phyloP scores from a whole-genome alignment of 176 grass and related monocot species.

The Juncus effusus region DNA sequence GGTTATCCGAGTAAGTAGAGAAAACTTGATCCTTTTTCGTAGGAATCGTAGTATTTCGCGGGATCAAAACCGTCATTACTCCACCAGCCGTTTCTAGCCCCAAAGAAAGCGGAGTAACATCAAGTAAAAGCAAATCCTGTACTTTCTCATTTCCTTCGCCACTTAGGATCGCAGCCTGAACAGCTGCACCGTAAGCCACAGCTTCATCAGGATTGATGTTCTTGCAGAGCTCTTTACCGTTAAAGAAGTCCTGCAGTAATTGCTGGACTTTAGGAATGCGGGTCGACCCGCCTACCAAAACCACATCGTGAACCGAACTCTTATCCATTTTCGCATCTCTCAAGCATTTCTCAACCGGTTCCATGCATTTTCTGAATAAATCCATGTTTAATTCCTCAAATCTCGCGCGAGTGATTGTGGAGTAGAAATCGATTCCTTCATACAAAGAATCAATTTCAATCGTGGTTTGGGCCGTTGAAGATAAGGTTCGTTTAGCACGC shows the following conservation, averaged over 20 bases:
- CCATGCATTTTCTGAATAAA: slow-evolving; percentile 91
- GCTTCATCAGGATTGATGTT: slow-evolving; percentile 96
- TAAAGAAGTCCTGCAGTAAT: slow-evolving; percentile 80
- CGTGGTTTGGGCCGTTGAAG: slow-evolving; percentile 84
- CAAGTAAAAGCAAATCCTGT: slow-evolving; percentile 71
- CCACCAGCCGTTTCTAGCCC: slow-evolving; percentile 78
- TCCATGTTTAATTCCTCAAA: slow-evolving; percentile 99
- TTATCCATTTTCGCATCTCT: slow-evolving; percentile 95
- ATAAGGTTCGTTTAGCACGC: slow-evolving; percentile 81
- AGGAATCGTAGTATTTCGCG: slow-evolving; percentile 76
- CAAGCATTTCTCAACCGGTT: slow-evolving; percentile 85
- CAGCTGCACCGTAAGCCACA: slow-evolving; percentile 72
- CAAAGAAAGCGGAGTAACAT: slow-evolving; percentile 70
- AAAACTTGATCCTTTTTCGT: slow-evolving; percentile 90
- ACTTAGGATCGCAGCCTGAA: slow-evolving; percentile 86
- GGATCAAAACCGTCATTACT: slow-evolving; percentile 72
- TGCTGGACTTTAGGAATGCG: slow-evolving; percentile 83
- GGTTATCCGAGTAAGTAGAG: slow-evolving; percentile 79
- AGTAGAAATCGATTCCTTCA: slow-evolving; percentile 90
- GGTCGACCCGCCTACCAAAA: slow-evolving; percentile 72
- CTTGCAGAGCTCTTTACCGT: slow-evolving; percentile 93
- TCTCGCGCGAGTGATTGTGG: slow-evolving; percentile 69
- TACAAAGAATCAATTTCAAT: slow-evolving; percentile 88
- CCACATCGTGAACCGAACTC: slow-evolving; percentile 72
- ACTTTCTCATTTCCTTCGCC: slow-evolving; percentile 88